A percentile compares a stretch with the other conserved stretches of the same genome.
phyloP scores from a whole-genome alignment of 176 grass and related monocot genomes.

The Alopecurus myosuroides region DNA sequence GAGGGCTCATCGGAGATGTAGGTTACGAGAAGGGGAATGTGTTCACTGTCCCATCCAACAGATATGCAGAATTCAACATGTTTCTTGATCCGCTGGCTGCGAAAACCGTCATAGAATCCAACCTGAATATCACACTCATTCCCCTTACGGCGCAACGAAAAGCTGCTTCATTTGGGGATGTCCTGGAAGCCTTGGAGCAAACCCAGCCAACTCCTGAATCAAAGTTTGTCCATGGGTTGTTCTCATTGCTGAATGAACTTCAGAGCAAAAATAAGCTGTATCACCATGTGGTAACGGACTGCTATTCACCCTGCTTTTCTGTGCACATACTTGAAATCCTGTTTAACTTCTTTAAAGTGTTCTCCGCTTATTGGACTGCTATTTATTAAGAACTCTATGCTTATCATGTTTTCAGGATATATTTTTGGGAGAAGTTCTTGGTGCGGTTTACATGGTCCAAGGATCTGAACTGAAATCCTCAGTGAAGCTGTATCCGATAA shows the following conservation, averaged over 20 bases:
- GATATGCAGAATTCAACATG: slow-evolving; percentile 76
- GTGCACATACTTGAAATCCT: not conserved
- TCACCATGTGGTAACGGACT: slow-evolving; percentile 58
- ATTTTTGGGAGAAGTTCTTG: slow-evolving; percentile 68
- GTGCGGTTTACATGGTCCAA: slow-evolving; percentile 57
- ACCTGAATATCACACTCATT: slow-evolving; percentile 56
- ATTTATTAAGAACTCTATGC: not conserved
- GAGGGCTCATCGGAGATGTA: slow-evolving; percentile 46
- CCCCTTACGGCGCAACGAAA: slow-evolving; percentile 54
- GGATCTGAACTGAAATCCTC: slow-evolving; percentile 27
- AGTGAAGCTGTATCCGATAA: slow-evolving; percentile 25
- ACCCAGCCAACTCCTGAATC: slow-evolving; percentile 51
- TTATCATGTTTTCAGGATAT: slow-evolving; percentile 30
- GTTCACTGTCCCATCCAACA: slow-evolving; percentile 59
- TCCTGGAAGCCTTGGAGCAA: slow-evolving; percentile 38
- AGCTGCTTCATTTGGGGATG: slow-evolving; percentile 41
- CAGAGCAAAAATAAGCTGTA: slow-evolving; percentile 43
- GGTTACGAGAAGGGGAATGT: slow-evolving; percentile 55
- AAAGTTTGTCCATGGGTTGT: slow-evolving; percentile 45
- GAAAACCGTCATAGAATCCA: slow-evolving; percentile 57
- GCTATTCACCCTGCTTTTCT: not conserved
- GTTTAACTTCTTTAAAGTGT: no score
- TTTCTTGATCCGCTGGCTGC: slow-evolving; percentile 86
- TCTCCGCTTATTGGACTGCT: no score
- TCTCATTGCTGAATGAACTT: slow-evolving; percentile 56